Evolutionary conservation across 345 rosid genomes (phyloP).

Genomic region (Melastoma malabathricum): DNA sequence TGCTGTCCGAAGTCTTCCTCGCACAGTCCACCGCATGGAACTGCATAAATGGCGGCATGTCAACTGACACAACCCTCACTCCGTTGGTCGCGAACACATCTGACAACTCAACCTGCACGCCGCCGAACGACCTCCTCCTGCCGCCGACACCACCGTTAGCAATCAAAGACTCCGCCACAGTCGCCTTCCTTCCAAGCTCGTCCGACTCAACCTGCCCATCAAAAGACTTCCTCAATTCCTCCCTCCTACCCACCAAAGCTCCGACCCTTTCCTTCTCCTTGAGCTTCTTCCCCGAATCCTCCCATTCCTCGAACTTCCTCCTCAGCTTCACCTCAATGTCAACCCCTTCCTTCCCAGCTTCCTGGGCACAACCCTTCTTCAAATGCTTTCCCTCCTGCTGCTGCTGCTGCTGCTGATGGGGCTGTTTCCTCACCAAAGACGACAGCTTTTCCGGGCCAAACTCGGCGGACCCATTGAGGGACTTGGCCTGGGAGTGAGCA

Average conservation of each 20-base stretch:
- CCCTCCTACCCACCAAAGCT: constrained; percentile 2
- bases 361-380: constrained; percentile 11
- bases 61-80: constrained; percentile 52
- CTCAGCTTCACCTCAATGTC: constrained; percentile 14
- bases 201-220: constrained; percentile 6
- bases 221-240: constrained; percentile 4
- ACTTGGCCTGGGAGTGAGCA: constrained; percentile 34
- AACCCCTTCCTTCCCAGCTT: constrained; percentile 6
- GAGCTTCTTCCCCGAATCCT: neutral
- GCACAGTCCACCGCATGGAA: constrained; percentile 67
- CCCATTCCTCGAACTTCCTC: constrained; percentile 5
- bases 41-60: constrained; percentile 80
- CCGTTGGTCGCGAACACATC: constrained; percentile 48
- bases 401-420: constrained; percentile 5
- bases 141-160: constrained; percentile 9
- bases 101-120: constrained; percentile 32
- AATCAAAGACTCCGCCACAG: constrained; percentile 7
- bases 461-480: constrained; percentile 40
- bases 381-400: constrained; percentile 15
- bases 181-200: constrained; percentile 22
- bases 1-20: constrained; percentile 49
- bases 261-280: constrained; percentile 1
- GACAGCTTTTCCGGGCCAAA: constrained; percentile 22
- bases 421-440: constrained; percentile 10
- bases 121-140: constrained; percentile 41